phyloP scores from a whole-genome alignment of 2,329 filamentous ascomycete species.

The Alternaria ventricosa region DNA sequence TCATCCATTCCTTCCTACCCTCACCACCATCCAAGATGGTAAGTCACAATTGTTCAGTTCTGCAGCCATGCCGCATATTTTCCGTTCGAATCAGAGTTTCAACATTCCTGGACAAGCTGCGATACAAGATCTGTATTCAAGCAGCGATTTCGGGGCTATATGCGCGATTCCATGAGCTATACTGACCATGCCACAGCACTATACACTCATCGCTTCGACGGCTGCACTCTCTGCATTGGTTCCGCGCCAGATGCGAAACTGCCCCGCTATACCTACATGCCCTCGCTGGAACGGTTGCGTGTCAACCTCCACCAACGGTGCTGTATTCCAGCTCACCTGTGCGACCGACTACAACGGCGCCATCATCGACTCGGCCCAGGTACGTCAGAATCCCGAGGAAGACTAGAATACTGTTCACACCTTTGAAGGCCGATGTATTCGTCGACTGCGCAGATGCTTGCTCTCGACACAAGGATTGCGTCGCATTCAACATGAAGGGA shows the following conservation, averaged over 20 bases:
- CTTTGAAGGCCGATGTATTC: slow-evolving; percentile 6
- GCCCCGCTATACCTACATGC: slow-evolving; percentile 10
- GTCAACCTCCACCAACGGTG: slow-evolving; percentile 11
- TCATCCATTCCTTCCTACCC: neutral
- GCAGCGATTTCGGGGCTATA: neutral
- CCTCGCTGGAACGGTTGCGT: slow-evolving; percentile 16
- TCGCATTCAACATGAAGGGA: slow-evolving; percentile 14
- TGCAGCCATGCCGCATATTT: neutral
- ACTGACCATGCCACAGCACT: slow-evolving; percentile 2
- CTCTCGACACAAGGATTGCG: slow-evolving; percentile 4
- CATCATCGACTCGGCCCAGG: slow-evolving; percentile 9
- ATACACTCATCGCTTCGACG: neutral
- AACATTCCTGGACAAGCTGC: neutral
- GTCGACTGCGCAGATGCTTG: slow-evolving; percentile 19
- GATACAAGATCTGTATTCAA: neutral
- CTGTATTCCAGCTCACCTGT: slow-evolving; percentile 15
- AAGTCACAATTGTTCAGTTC: neutral
- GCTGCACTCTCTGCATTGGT: neutral
- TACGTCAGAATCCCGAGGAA: neutral
- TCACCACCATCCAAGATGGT: neutral
- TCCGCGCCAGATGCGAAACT: neutral
- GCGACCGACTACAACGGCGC: slow-evolving; percentile 12
- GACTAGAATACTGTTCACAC: neutral
- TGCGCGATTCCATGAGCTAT: neutral
- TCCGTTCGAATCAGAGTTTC: neutral